Conservation (phyloP, 2,329 filamentous ascomycete genomes). For the Phoma herbarum region DNA sequence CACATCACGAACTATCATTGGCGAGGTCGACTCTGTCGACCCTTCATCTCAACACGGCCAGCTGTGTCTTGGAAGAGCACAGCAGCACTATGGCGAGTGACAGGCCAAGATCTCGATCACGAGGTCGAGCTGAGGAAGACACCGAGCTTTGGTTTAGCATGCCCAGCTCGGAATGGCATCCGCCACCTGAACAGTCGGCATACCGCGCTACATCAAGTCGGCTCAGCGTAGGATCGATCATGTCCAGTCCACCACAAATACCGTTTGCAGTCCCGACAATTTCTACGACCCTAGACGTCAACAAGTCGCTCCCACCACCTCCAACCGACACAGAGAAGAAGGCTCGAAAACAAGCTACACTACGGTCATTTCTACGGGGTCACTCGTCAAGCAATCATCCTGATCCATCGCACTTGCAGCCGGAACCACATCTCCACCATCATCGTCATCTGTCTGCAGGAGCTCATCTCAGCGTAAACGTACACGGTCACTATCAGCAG, state of each 20-base stretch:
- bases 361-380: constrained; percentile 42
- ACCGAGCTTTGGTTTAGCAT: constrained; percentile 46
- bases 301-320: constrained; percentile 44
- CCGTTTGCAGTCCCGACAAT: constrained; percentile 27
- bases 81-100: constrained; percentile 34
- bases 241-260: constrained; percentile 25
- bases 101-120: constrained; percentile 21
- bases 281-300: constrained; percentile 35
- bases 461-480: constrained; percentile 35
- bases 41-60: not conserved
- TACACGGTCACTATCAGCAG: constrained; percentile 28
- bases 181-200: constrained; percentile 34
- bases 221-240: constrained; percentile 27
- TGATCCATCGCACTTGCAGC: constrained; percentile 20
- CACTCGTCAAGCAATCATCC: constrained; percentile 33
- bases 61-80: not conserved
- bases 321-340: constrained; percentile 37
- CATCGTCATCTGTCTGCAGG: constrained; percentile 35
- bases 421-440: constrained; percentile 14
- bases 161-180: constrained; percentile 28
- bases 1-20: constrained; percentile 33
- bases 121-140: constrained; percentile 29
- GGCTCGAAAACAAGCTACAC: constrained; percentile 32
- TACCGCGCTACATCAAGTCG: constrained; percentile 42
- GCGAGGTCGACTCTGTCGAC: constrained; percentile 21